A percentile compares a stretch with the other conserved stretches of the same genome.
Evolutionary conservation across 2,329 filamentous ascomycete genomes (phyloP).

Genomic region (Botrytis byssoidea): DNA sequence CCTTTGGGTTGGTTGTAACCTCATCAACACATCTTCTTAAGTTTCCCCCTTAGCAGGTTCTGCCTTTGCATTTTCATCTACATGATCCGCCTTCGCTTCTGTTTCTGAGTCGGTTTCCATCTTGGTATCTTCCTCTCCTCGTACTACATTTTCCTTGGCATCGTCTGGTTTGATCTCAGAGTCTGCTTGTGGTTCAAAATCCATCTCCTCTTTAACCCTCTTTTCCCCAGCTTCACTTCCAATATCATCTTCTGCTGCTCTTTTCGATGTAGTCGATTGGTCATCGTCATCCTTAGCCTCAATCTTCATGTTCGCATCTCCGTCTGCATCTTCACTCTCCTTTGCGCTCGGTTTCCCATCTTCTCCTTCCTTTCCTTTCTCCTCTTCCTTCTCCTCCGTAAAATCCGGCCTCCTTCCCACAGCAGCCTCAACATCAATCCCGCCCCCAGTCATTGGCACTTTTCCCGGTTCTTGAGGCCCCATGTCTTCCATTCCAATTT

Average conservation of each 20-base stretch:
- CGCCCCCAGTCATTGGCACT: conserved; percentile 37
- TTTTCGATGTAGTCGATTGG: conserved; percentile 48
- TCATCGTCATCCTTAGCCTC: conserved; percentile 32
- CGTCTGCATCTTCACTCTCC: conserved; percentile 35
- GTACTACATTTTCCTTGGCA: not conserved
- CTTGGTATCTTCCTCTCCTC: not conserved
- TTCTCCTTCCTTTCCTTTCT: conserved; percentile 54
- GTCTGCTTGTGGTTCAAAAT: not conserved
- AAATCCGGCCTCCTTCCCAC: conserved; percentile 49
- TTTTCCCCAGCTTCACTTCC: conserved; percentile 29
- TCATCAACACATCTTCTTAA: not conserved
- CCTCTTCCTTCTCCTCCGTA: conserved; percentile 44
- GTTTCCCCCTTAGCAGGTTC: conserved; percentile 24
- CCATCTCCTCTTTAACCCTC: conserved; percentile 11
- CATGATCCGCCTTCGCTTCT: not conserved
- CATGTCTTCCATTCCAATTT: conserved; percentile 83
- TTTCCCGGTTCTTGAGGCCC: conserved; percentile 62
- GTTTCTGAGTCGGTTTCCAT: not conserved
- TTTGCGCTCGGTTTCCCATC: conserved; percentile 45
- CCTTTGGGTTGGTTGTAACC: not conserved
- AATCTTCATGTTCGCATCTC: conserved; percentile 23
- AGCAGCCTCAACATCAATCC: conserved; percentile 60
- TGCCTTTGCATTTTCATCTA: conserved; percentile 17
- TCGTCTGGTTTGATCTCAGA: not conserved
- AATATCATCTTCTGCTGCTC: conserved; percentile 53